Conservation (phyloP, 257 asterid genomes). For the Nicotiana attenuata region DNA sequence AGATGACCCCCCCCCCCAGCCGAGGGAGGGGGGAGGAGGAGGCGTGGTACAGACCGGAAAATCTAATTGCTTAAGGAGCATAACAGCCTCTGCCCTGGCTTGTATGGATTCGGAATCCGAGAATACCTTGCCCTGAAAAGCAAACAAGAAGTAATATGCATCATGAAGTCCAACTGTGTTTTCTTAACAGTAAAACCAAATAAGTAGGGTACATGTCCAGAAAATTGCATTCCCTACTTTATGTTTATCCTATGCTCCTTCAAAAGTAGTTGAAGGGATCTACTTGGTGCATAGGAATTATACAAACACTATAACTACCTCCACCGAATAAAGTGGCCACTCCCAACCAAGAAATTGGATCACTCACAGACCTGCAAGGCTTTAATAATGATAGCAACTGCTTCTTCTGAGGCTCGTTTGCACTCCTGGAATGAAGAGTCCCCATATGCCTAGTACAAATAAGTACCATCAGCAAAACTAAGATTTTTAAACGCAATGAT, state of each 20-base stretch:
- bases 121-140: conserved; percentile 81
- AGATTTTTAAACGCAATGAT: background rate
- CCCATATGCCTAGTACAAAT: conserved; percentile 68
- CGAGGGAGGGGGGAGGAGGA: background rate
- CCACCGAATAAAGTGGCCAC: background rate
- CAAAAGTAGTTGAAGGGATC: background rate
- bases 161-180: background rate
- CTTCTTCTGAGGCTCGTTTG: conserved; percentile 87
- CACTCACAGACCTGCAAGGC: conserved; percentile 57
- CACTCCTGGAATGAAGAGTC: conserved; percentile 96
- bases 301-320: background rate
- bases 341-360: background rate
- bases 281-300: background rate
- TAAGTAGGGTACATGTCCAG: background rate
- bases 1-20: background rate
- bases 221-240: conserved; percentile 1
- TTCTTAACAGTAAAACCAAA: background rate
- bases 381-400: conserved; percentile 54
- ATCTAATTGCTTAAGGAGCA: conserved; percentile 95
- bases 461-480: conserved; percentile 8
- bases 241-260: background rate
- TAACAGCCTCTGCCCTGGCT: conserved; percentile 97
- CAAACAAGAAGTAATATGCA: background rate
- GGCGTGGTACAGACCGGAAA: conserved; percentile 58
- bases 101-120: conserved; percentile 97